Evolutionary conservation across 495 filamentous ascomycete species (phyloP).

Genomic region (Hypomontagnella monticulosa): DNA sequence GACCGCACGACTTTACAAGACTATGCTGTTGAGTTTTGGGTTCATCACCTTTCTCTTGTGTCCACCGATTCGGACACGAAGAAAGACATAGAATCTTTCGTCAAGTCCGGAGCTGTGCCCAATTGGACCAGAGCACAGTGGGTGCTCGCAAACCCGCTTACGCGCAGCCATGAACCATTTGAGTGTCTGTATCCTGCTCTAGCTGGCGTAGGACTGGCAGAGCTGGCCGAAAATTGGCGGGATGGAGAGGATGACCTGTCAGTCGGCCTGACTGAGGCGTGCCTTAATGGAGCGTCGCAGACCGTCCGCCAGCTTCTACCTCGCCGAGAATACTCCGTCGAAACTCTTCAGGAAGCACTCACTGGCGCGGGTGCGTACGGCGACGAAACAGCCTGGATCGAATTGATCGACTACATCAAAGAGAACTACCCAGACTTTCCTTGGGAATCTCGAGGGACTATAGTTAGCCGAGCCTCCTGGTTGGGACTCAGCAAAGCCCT

Average conservation of each 20-base stretch:
- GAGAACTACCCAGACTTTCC: not conserved
- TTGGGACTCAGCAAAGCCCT: constrained; percentile 13
- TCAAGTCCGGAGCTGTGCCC: not conserved
- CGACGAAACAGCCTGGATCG: constrained; percentile 1
- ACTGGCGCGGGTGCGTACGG: constrained; percentile 3
- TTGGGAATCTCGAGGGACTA: constrained; percentile 1
- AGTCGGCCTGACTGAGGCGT: constrained; percentile 9
- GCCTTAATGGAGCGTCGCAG: constrained; percentile 5
- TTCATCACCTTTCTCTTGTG: constrained; percentile 4
- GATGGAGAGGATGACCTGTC: not conserved
- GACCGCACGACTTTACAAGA: constrained; percentile 7
- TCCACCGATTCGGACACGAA: not conserved
- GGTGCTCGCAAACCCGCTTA: constrained; percentile 17
- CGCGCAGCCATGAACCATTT: constrained; percentile 14
- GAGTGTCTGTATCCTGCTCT: constrained; percentile 16
- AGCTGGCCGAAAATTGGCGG: not conserved
- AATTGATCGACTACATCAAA: not conserved
- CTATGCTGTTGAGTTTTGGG: constrained; percentile 15
- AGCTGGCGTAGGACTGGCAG: constrained; percentile 11
- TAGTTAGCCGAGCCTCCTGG: constrained; percentile 19
- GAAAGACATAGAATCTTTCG: not conserved
- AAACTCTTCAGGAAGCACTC: constrained; percentile 17
- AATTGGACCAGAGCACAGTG: constrained; percentile 12
- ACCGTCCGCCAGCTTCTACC: constrained; percentile 6
- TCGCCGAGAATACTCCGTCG: not conserved